A percentile compares a stretch with the other conserved stretches of the same genome.
These are phyloP conservation scores for Pelargonium citronellum DNA, from an alignment of 441 rosid species.

Conservation along the genomic window DNA sequence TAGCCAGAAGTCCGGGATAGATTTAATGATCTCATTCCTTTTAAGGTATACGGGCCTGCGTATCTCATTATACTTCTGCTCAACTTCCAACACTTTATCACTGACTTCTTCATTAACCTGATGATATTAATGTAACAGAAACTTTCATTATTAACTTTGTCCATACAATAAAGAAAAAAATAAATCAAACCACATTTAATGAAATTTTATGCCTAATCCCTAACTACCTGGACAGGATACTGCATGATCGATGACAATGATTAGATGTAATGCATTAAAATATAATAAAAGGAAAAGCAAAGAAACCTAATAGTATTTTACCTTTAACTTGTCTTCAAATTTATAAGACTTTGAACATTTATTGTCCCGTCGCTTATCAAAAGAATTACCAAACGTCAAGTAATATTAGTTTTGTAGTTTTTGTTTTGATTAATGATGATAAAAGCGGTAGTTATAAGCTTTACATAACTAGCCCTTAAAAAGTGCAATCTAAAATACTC, in stretches of 20 bases:
- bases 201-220: neutral
- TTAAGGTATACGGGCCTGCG: conserved; percentile 82
- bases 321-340: neutral
- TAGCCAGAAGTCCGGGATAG: conserved; percentile 91
- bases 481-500: too few relatives aligned
- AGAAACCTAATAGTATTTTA: neutral
- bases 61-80: conserved; percentile 78
- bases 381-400: too few relatives aligned
- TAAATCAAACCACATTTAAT: neutral
- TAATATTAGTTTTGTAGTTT: too few relatives aligned
- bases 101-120: conserved; percentile 94
- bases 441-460: too few relatives aligned
- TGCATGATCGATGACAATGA: neutral
- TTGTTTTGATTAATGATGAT: too few relatives aligned
- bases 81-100: conserved; percentile 88
- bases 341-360: too few relatives aligned
- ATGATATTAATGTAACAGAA: neutral
- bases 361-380: too few relatives aligned
- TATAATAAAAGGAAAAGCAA: neutral
- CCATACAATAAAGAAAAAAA: neutral
- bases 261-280: neutral
- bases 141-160: neutral
- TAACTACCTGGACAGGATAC: neutral
- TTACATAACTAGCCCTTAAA: too few relatives aligned
- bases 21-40: conserved; percentile 69